Conservation (phyloP, 371 early-diverging fungal species). For the Phascolomyces articulosus region DNA sequence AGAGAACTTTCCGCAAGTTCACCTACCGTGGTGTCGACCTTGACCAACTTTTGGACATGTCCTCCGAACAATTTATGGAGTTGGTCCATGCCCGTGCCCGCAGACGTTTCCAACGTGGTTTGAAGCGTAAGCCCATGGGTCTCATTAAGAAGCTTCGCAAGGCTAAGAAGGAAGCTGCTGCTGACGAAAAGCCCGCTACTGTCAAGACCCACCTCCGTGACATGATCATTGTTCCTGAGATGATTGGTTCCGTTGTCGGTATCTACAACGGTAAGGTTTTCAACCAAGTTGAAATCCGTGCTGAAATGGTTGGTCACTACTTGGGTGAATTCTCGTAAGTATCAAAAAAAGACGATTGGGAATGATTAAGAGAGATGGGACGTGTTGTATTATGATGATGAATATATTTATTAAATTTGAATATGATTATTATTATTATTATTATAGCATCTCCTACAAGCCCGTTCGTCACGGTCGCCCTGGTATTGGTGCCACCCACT, state of each 20-base stretch:
- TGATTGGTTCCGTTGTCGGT: constrained; percentile 98
- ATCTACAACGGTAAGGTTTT: constrained; percentile 99
- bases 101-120: constrained; percentile 96
- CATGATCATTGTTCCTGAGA: constrained; percentile 99
- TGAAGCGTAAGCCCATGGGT: constrained; percentile 97
- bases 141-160: constrained; percentile 95
- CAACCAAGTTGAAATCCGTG: constrained; percentile 99
- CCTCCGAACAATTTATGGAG: constrained; percentile 92
- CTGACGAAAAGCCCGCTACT: constrained; percentile 92
- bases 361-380: not conserved
- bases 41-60: constrained; percentile 83
- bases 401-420: no score
- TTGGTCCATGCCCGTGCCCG: constrained; percentile 95
- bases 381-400: not conserved
- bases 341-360: not conserved
- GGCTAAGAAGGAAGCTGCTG: constrained; percentile 90
- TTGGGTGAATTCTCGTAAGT: constrained; percentile 87
- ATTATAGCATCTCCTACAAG: constrained; percentile 86
- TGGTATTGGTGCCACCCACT: constrained; percentile 99
- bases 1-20: constrained; percentile 97
- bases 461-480: constrained; percentile 99
- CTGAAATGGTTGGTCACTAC: constrained; percentile 99
- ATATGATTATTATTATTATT: not conserved
- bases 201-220: constrained; percentile 99
- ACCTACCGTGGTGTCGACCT: constrained; percentile 98